Evolutionary conservation across 768 basidiomycete genomes (phyloP).

Genomic region (Phlebiopsis gigantea): DNA sequence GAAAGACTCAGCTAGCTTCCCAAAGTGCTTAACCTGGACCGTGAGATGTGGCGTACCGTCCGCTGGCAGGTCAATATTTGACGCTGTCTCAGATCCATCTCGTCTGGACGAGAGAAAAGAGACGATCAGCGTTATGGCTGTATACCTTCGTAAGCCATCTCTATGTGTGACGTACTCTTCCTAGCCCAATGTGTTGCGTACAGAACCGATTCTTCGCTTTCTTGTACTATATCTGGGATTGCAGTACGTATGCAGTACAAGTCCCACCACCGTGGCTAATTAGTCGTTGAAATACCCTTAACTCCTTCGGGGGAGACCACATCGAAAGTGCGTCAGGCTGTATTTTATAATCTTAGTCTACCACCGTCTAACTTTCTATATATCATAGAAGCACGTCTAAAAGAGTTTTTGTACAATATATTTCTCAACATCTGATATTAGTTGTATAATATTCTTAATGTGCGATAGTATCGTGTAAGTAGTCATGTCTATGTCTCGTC

Average conservation of each 20-base stretch:
- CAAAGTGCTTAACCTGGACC: constrained; percentile 12
- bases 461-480: constrained; percentile 11
- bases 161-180: neutral
- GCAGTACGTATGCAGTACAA: neutral
- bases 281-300: constrained; percentile 4
- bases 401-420: neutral
- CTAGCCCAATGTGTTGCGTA: neutral
- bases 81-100: constrained; percentile 2
- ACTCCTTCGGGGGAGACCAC: constrained; percentile 2
- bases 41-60: constrained; percentile 1
- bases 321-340: constrained; percentile 3
- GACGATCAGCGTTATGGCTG: constrained; percentile 10
- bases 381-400: neutral
- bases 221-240: constrained; percentile 10
- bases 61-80: no score
- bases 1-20: neutral
- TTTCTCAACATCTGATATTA: neutral
- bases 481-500: neutral
- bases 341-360: neutral
- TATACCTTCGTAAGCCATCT: constrained; percentile 10
- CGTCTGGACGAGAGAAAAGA: constrained; percentile 11
- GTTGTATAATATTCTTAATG: constrained; percentile 13
- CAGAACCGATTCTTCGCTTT: constrained; percentile 14
- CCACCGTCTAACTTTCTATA: no score
- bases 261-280: neutral